Evolutionary conservation across 768 basidiomycete species (phyloP), one percentile per base, ranked within the genome.

Genomic region (Daedalea quercina): DNA sequence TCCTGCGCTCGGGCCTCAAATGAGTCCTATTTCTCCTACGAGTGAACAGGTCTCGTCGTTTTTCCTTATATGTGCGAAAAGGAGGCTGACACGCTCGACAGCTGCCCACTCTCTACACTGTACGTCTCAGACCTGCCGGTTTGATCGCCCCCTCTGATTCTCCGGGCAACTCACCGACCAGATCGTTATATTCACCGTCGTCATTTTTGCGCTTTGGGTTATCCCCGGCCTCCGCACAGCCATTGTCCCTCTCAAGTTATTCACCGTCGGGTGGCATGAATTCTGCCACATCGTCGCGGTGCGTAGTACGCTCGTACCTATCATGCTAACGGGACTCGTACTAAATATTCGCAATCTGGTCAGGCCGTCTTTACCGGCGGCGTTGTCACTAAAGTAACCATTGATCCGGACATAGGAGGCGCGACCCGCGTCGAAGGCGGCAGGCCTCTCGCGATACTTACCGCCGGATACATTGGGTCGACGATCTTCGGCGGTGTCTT

Each of bases 181-280:
- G 89, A 84, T 90, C 47, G 81, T 90, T 50, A 87, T 91, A 47
- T 91, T 85, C 74, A 80, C 86, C 47, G 89, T 93, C 54, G 78
- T 92, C 56, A 88, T 90, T 54, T 90, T 91, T 61, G 90, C 87
- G 41, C 76, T 90, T 58, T 93, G 90, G 90, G 87, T 85, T 68
- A 86, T 92, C 41, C 90, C 90, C 3, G 81, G 85, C 52, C 83
- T 82, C 23, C 76, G 90, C 44, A 80, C 82, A 62, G 63, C 88
- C 69, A 91, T 92, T 62, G 88, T 80, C 63, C 90, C 90, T 9
- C 76, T 93, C 60, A 93, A 93, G 67, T 73, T 93, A 13, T 85
- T 93, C 64, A 87, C 89, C 49, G 91, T 93, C 55, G 90, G 90
- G 41, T 90, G 82, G 79, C 91, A 94, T 62, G 91, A 94, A 64